These are phyloP conservation scores for Myxozyma neglecta DNA, from an alignment of 805 yeast genomes.

Conservation along the genomic window DNA sequence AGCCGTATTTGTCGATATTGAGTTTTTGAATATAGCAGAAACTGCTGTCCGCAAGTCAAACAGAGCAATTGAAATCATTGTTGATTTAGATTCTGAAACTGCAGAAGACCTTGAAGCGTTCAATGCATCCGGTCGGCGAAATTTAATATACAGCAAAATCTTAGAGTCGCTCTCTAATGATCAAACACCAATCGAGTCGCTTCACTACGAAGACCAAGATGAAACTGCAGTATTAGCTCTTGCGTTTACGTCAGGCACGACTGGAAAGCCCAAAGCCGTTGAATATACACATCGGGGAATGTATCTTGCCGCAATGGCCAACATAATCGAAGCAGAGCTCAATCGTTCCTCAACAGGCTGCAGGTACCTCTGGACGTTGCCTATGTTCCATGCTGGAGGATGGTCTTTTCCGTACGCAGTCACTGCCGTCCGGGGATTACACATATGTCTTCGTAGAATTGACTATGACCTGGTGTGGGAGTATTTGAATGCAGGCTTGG, in stretches of 20 bases:
- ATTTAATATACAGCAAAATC: constrained; percentile 17
- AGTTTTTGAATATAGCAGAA: constrained; percentile 18
- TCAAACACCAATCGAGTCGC: constrained; percentile 11
- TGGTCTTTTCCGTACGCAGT: constrained; percentile 44
- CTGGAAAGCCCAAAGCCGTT: constrained; percentile 44
- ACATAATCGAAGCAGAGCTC: constrained; percentile 39
- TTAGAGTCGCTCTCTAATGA: constrained; percentile 3
- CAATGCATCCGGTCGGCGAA: not conserved
- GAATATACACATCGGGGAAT: constrained; percentile 42
- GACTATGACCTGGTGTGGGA: constrained; percentile 41
- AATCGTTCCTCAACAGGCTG: constrained; percentile 39
- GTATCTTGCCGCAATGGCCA: constrained; percentile 39
- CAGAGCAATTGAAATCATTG: constrained; percentile 19
- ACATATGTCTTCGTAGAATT: constrained; percentile 40
- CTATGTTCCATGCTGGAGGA: constrained; percentile 44
- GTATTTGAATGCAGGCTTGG: constrained; percentile 33
- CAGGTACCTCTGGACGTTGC: constrained; percentile 43
- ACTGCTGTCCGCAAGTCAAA: constrained; percentile 26
- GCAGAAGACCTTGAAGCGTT: constrained; percentile 13
- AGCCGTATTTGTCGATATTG: constrained; percentile 22
- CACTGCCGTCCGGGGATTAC: constrained; percentile 43
- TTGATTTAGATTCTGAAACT: constrained; percentile 28
- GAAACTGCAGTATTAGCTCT: constrained; percentile 30
- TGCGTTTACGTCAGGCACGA: constrained; percentile 42
- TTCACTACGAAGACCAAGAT: constrained; percentile 28